Base-by-base conservation (phyloP, 2,329 filamentous ascomycete species). In the Chaetothyriales sp. region DNA sequence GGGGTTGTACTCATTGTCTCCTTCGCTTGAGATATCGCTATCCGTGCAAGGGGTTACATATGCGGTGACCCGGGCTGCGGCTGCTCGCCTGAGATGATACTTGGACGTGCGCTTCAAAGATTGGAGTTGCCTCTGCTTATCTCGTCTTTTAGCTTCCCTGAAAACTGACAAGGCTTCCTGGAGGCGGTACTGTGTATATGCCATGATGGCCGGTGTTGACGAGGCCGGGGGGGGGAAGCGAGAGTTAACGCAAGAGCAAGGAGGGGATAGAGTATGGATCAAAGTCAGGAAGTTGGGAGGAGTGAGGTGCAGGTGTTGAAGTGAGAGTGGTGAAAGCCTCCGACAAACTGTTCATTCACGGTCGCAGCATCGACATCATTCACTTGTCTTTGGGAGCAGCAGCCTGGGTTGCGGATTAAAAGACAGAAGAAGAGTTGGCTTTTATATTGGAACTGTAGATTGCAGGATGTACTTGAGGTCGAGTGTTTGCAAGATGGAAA, bases 131-230 rank as follows among this genome's bases (percentile, higher is more conserved):
- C 22, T 20, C n/a, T 10, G 22, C 22, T 25, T 25, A 28, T 46
- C 44, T 46, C 20, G 47, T 22, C 29, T 5, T 10, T 52, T 53
- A 20, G 52, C 52, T 9, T 53, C 47, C 5, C 49, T 50, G 29
- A 53, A 58, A 8, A 52, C 55, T 13, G 46, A 46, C 18, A 57
- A 54, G 7, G 52, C 57, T 48, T 53, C 44, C 29, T 50, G 40
- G 43, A 59, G 51, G n/a, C 53, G 47, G 13, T 18, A 33, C 19
- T 56, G 46, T 13, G 55, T 51, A 45, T 59, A 57, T 5, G 43
- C 43, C 57, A 57, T 57, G 19, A 22, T 49, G 43, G 22, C 33
- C 15, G 33, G 33, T 15, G 4, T 5, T n/a, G 43, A 51, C 29
- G 8, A 37, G 33, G 44, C n/a, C n/a, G 43, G 18, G 37, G 48